These are phyloP conservation scores for Nepenthes alata DNA, from an alignment of 179 eudicot species.

Conservation along the genomic window DNA sequence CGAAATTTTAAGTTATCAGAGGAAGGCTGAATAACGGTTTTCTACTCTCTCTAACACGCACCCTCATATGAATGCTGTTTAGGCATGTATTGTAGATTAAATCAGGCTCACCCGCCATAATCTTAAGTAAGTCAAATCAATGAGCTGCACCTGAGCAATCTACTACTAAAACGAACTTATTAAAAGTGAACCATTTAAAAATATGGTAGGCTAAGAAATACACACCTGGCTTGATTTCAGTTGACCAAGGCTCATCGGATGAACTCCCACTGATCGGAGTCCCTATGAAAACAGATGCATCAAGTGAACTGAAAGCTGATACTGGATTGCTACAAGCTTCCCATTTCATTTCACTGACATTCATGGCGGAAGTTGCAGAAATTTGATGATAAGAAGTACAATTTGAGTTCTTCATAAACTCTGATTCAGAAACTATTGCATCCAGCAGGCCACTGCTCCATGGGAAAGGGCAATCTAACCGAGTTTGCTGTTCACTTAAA, in stretches of 20 bases:
- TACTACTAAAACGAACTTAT: neutral
- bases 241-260: slow-evolving; percentile 34
- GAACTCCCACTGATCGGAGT: slow-evolving; percentile 48
- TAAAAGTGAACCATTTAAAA: neutral
- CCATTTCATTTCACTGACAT: slow-evolving; percentile 30
- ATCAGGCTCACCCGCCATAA: no score
- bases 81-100: no score
- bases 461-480: slow-evolving; percentile 43
- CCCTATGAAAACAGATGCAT: slow-evolving; percentile 44
- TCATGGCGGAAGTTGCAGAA: slow-evolving; percentile 22
- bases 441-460: slow-evolving; percentile 63
- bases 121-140: no score
- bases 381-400: slow-evolving; percentile 15
- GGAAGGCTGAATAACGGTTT: no score
- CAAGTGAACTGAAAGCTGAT: slow-evolving; percentile 60
- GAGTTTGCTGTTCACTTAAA: slow-evolving; percentile 27
- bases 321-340: slow-evolving; percentile 39
- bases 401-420: slow-evolving; percentile 32
- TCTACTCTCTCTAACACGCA: no score
- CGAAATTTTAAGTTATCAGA: no score
- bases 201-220: neutral
- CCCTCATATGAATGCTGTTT: no score
- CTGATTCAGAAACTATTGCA: slow-evolving; percentile 55
- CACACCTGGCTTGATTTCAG: slow-evolving; percentile 40
- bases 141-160: neutral